Conservation (phyloP, 2,329 filamentous ascomycete genomes). For the Colletotrichum agaves region DNA sequence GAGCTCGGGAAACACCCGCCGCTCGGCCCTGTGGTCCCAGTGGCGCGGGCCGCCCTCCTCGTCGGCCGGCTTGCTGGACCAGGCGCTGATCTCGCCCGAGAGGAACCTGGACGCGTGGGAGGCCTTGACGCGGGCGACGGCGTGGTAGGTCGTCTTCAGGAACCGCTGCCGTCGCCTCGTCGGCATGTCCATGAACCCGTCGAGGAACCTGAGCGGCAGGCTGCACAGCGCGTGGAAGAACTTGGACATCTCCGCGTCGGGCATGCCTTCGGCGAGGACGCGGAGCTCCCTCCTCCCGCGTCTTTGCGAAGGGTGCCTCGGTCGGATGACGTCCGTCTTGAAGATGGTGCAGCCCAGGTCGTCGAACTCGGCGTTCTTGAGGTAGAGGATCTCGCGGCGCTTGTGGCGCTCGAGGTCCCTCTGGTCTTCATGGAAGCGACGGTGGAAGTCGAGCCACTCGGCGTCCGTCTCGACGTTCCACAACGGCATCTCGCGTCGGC, state of each 20-base stretch:
- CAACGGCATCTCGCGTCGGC: not conserved
- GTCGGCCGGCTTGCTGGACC: conserved; percentile 23
- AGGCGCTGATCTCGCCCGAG: conserved; percentile 26
- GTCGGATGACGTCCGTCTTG: not conserved
- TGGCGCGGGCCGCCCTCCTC: not conserved
- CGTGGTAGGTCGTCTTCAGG: conserved; percentile 19
- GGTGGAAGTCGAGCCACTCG: not conserved
- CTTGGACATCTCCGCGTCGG: conserved; percentile 13
- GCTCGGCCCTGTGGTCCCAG: not conserved
- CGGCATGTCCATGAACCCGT: not conserved
- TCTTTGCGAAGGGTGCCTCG: not conserved
- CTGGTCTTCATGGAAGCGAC: not conserved
- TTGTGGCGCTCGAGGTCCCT: not conserved
- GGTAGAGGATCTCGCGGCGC: not conserved
- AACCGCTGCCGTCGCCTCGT: not conserved
- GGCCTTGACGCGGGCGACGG: conserved; percentile 23
- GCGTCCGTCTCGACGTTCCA: not conserved
- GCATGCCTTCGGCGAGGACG: not conserved
- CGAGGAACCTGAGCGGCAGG: conserved; percentile 21
- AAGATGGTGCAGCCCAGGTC: conserved; percentile 17
- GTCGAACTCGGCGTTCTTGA: conserved; percentile 9
- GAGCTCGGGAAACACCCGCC: conserved; percentile 25
- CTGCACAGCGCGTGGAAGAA: conserved; percentile 21
- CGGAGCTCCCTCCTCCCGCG: not conserved
- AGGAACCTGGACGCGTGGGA: conserved; percentile 16